Percentiles rank a stretch among this genome's conserved stretches.
These are phyloP conservation scores for Clitopilus passeckerianus DNA, from an alignment of 768 basidiomycete species.

Conservation along the genomic window DNA sequence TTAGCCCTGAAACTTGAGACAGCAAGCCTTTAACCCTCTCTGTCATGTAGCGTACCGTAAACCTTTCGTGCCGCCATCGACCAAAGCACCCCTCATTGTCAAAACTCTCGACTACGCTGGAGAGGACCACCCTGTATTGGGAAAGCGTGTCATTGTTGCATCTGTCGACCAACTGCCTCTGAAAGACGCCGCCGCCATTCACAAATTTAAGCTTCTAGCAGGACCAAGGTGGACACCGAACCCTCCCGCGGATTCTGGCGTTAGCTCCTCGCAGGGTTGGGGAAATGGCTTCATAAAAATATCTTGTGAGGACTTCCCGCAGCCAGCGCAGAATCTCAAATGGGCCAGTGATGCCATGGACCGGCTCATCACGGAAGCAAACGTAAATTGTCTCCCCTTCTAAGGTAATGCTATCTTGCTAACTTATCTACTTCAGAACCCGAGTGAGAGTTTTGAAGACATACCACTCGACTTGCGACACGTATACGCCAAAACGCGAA, in stretches of 20 bases:
- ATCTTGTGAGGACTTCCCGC: constrained; percentile 81
- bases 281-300: constrained; percentile 87
- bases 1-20: neutral
- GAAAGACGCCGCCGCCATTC: constrained; percentile 53
- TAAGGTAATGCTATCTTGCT: neutral
- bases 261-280: constrained; percentile 40
- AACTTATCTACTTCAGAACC: constrained; percentile 25
- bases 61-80: constrained; percentile 66
- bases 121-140: constrained; percentile 65
- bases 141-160: constrained; percentile 71
- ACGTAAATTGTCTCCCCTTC: constrained; percentile 49
- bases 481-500: constrained; percentile 63
- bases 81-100: constrained; percentile 56
- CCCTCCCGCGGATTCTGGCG: constrained; percentile 67
- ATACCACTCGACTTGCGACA: constrained; percentile 84
- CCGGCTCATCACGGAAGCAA: constrained; percentile 71
- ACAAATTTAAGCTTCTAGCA: constrained; percentile 86
- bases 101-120: constrained; percentile 76
- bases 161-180: constrained; percentile 74
- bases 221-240: constrained; percentile 82
- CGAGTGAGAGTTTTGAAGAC: constrained; percentile 44
- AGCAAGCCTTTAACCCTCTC: constrained; percentile 1
- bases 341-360: constrained; percentile 90
- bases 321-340: constrained; percentile 85
- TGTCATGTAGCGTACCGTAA: constrained; percentile 65